A percentile compares a stretch with the other conserved stretches of the same genome.
Evolutionary conservation across 495 filamentous ascomycete genomes (phyloP).

Genomic region (Hapsidospora chrysogenum): DNA sequence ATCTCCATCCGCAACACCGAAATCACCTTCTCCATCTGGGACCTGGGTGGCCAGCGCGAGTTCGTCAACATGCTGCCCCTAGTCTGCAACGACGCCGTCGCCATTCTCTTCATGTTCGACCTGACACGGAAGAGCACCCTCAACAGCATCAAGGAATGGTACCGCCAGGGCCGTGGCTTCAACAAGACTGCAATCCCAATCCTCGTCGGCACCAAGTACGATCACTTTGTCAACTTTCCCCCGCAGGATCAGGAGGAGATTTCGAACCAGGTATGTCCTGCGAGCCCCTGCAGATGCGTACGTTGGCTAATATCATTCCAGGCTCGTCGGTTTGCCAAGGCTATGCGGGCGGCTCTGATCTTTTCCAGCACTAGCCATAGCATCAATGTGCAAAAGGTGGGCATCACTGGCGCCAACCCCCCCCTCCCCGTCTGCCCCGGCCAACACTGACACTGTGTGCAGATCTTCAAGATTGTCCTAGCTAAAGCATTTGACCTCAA

Average conservation of each 20-base stretch:
- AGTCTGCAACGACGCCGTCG: constrained; percentile 96
- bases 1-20: constrained; percentile 99
- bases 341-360: constrained; percentile 92
- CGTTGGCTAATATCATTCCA: constrained; percentile 14
- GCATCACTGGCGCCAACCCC: constrained; percentile 3
- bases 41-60: constrained; percentile 91
- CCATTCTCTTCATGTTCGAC: constrained; percentile 99
- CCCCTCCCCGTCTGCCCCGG: too few species aligned
- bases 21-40: constrained; percentile 99
- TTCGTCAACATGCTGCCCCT: constrained; percentile 99
- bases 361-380: constrained; percentile 98
- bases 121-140: constrained; percentile 93
- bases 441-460: too few species aligned
- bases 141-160: constrained; percentile 99
- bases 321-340: constrained; percentile 92
- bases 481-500: constrained; percentile 97
- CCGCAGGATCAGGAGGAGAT: constrained; percentile 97
- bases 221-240: constrained; percentile 97
- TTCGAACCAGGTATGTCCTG: constrained; percentile 60
- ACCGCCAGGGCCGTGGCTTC: constrained; percentile 90
- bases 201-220: constrained; percentile 92
- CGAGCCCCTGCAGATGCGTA: not conserved
- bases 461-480: constrained; percentile 99
- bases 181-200: constrained; percentile 99
- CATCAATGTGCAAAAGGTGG: constrained; percentile 98